Conservation (phyloP, 768 basidiomycete species). For the Leccinellum luteum region DNA sequence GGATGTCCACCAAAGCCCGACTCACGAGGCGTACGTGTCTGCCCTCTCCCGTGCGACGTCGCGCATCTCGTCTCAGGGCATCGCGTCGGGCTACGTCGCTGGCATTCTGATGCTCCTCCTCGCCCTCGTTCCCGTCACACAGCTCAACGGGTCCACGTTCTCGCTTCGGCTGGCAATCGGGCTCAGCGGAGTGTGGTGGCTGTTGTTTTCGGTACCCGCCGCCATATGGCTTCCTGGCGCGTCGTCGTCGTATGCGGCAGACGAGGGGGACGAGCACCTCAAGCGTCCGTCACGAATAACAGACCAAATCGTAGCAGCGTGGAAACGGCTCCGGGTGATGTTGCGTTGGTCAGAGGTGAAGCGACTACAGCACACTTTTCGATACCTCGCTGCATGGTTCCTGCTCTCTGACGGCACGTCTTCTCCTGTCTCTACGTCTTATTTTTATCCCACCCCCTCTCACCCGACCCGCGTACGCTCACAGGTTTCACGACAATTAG, state of each 20-base stretch:
- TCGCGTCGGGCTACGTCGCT: conserved; percentile 82
- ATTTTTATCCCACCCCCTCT: not conserved
- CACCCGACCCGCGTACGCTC: not conserved
- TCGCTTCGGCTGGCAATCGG: conserved; percentile 82
- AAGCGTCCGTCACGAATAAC: conserved; percentile 40
- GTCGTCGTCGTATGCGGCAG: not conserved
- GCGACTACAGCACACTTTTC: conserved; percentile 79
- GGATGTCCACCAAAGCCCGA: conserved; percentile 4
- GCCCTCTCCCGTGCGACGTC: conserved; percentile 73
- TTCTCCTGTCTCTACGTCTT: not conserved
- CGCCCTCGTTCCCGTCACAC: conserved; percentile 74
- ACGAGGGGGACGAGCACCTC: conserved; percentile 16
- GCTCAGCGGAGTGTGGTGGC: conserved; percentile 88
- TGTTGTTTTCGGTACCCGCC: conserved; percentile 74
- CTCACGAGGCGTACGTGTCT: conserved; percentile 46
- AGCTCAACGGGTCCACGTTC: conserved; percentile 71
- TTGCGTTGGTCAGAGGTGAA: conserved; percentile 69
- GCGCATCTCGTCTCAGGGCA: conserved; percentile 80
- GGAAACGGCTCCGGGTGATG: conserved; percentile 76
- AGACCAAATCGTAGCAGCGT: conserved; percentile 62
- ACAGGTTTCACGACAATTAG: conserved; percentile 90
- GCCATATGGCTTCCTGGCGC: conserved; percentile 65
- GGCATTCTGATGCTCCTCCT: conserved; percentile 77
- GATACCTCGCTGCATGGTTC: conserved; percentile 92
- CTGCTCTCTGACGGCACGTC: conserved; percentile 82